Conservation (phyloP, 1,284 basidiomycete genomes). For the Paramarasmius palmivorus region DNA sequence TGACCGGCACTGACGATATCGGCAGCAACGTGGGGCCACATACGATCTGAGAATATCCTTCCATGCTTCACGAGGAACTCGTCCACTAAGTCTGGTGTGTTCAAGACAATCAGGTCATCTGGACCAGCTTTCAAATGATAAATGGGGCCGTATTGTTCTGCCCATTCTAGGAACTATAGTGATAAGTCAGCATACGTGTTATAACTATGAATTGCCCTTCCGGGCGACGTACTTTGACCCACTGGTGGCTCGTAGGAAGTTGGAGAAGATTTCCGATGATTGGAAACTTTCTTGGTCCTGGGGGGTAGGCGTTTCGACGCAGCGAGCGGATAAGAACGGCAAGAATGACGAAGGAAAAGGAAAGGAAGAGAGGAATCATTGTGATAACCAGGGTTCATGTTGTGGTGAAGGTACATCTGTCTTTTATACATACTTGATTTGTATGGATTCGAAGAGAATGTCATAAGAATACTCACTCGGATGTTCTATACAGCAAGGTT, state of each 20-base stretch:
- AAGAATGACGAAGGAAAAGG: background rate
- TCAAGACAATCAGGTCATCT: background rate
- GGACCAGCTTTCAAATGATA: background rate
- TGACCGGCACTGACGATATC: conserved; percentile 4
- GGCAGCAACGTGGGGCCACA: background rate
- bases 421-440: too few relatives aligned
- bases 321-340: background rate
- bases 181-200: background rate
- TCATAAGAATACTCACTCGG: too few relatives aligned
- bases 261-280: conserved; percentile 6
- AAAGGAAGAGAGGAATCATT: background rate
- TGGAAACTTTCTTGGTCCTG: conserved; percentile 1
- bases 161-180: background rate
- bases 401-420: too few relatives aligned
- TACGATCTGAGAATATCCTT: background rate
- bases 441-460: too few relatives aligned
- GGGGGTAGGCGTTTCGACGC: background rate
- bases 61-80: background rate
- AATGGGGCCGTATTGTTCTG: background rate
- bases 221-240: too few relatives aligned
- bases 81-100: background rate
- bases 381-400: too few relatives aligned
- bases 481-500: too few relatives aligned
- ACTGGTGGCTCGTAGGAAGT: background rate
- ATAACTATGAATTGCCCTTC: too few relatives aligned